Evolutionary conservation across 257 asterid species (phyloP).

Genomic region (Leptodermis oblonga): DNA sequence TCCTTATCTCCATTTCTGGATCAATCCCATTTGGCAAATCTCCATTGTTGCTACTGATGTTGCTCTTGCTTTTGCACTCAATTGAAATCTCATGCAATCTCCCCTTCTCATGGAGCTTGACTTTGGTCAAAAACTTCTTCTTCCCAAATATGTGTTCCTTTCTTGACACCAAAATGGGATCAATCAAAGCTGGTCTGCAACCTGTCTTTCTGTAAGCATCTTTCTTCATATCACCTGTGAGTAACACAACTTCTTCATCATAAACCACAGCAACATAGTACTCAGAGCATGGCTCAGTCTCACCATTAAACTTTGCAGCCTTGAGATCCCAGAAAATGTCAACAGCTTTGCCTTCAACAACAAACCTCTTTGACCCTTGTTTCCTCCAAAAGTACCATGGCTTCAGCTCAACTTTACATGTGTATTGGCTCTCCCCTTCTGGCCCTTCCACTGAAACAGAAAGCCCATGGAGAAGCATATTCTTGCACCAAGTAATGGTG

Average conservation of each 20-base stretch:
- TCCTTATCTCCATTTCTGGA: constrained; percentile 87
- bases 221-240: constrained; percentile 70
- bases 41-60: constrained; percentile 17
- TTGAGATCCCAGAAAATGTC: constrained; percentile 83
- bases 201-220: constrained; percentile 87
- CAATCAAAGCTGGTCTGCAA: constrained; percentile 76
- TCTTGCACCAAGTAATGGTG: constrained; percentile 95
- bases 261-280: constrained; percentile 88
- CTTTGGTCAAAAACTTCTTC: constrained; percentile 55
- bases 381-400: constrained; percentile 96
- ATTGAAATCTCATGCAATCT: constrained; percentile 69
- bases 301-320: constrained; percentile 73
- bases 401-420: constrained; percentile 86
- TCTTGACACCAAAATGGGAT: constrained; percentile 71
- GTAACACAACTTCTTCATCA: constrained; percentile 66
- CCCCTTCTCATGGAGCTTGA: constrained; percentile 75
- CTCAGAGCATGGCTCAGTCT: constrained; percentile 72
- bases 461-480: constrained; percentile 79
- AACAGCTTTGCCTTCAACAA: constrained; percentile 47
- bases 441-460: constrained; percentile 71
- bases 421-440: constrained; percentile 42
- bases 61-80: constrained; percentile 54
- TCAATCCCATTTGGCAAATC: constrained; percentile 34
- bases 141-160: constrained; percentile 86
- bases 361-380: constrained; percentile 70